phyloP scores from a whole-genome alignment of 495 filamentous ascomycete genomes.

The Penicillium chermesinum region DNA sequence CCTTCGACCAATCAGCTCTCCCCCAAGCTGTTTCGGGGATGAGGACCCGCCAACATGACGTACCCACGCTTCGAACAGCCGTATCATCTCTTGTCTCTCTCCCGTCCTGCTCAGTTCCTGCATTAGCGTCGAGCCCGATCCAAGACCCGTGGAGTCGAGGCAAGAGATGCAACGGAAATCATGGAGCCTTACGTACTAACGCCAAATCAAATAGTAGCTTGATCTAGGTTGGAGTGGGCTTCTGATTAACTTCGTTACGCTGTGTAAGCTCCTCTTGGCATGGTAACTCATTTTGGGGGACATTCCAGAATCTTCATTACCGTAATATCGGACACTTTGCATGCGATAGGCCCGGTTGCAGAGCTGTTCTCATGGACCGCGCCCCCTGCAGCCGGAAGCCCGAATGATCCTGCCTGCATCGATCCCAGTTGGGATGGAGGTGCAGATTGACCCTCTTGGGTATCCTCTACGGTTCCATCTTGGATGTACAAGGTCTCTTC shows the following conservation, averaged over 20 bases:
- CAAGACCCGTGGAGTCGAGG: slow-evolving; percentile 6
- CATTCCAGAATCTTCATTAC: not conserved
- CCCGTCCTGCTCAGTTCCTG: slow-evolving; percentile 35
- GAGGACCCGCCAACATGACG: not conserved
- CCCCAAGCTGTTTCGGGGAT: not conserved
- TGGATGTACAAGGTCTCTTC: no score
- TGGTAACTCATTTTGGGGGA: not conserved
- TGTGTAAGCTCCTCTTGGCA: not conserved
- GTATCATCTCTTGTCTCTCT: not conserved
- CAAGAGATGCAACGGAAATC: slow-evolving; percentile 17
- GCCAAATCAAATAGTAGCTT: not conserved
- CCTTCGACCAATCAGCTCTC: not conserved
- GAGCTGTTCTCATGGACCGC: not conserved
- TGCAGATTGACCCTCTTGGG: not conserved
- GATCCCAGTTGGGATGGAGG: no score
- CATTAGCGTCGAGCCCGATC: slow-evolving; percentile 36
- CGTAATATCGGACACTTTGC: no score
- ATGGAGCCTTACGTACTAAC: slow-evolving; percentile 3
- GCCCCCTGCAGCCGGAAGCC: not conserved
- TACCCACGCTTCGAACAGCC: not conserved
- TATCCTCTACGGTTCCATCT: no score
- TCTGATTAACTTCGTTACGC: no score
- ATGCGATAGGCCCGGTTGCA: not conserved
- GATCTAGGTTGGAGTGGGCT: not conserved
- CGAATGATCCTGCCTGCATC: not conserved